Evolutionary conservation across 176 grass and related monocot genomes (phyloP).

Genomic region (Triticum monococcum): DNA sequence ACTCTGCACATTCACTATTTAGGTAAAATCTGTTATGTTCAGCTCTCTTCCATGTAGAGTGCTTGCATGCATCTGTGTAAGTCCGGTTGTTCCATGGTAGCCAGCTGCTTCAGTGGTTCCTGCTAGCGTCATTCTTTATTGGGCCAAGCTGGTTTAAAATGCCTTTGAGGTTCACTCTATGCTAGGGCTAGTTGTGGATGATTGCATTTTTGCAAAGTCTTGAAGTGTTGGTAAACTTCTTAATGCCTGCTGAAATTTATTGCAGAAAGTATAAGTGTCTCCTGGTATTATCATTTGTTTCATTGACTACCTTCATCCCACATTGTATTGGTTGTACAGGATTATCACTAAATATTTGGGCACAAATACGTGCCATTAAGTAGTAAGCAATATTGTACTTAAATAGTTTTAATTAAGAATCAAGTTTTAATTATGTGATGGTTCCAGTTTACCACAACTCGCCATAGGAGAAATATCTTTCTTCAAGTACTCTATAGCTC

Average conservation of each 20-base stretch:
- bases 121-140: not conserved
- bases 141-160: not conserved
- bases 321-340: not conserved
- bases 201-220: not conserved
- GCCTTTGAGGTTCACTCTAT: conserved; percentile 15
- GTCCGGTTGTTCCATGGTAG: not conserved
- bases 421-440: not conserved
- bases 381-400: not conserved
- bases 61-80: not conserved
- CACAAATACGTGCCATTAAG: not conserved
- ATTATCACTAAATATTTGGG: conserved; percentile 6
- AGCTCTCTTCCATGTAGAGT: conserved; percentile 17
- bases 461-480: not conserved
- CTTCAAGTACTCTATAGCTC: not conserved
- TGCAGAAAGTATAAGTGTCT: not conserved
- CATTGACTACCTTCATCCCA: not conserved
- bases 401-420: not conserved
- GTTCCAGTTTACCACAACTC: conserved; percentile 19
- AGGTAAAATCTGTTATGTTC: conserved; percentile 56
- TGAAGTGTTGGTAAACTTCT: not conserved
- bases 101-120: not conserved
- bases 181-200: not conserved
- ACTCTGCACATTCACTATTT: conserved; percentile 85
- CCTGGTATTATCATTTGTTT: not conserved
- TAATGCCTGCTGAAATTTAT: not conserved